phyloP scores from a whole-genome alignment of 2,329 filamentous ascomycete species.

The Neofusicoccum laricinum region DNA sequence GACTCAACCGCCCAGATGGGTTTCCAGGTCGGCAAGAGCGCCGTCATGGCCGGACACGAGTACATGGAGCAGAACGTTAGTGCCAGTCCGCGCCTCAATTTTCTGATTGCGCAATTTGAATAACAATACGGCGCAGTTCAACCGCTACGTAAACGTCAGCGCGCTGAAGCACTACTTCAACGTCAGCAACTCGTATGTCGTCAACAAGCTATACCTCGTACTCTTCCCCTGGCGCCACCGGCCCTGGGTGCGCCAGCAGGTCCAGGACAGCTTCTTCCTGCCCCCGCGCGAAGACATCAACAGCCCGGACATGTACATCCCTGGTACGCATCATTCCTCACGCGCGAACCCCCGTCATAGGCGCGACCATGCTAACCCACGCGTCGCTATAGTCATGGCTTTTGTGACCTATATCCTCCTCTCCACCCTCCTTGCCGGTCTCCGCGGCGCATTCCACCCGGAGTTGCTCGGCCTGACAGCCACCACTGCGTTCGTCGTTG shows the following conservation, averaged over 20 bases:
- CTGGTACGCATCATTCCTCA: conserved; percentile 35
- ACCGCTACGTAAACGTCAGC: conserved; percentile 84
- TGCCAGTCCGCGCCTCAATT: conserved; percentile 10
- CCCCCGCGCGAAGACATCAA: conserved; percentile 95
- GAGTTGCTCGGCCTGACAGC: conserved; percentile 90
- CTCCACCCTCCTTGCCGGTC: conserved; percentile 82
- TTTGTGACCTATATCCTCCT: conserved; percentile 96
- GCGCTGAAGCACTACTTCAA: conserved; percentile 99
- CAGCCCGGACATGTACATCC: conserved; percentile 99
- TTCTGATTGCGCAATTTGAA: background rate
- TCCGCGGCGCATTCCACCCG: conserved; percentile 88
- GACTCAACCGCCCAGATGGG: conserved; percentile 94
- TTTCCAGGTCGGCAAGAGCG: conserved; percentile 88
- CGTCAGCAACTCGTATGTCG: conserved; percentile 94
- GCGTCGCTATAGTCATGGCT: conserved; percentile 67
- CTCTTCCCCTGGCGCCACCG: conserved; percentile 97
- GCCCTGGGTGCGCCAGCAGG: conserved; percentile 85
- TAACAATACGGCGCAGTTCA: conserved; percentile 51
- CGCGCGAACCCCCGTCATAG: background rate
- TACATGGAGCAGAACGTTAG: conserved; percentile 93
- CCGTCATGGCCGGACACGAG: conserved; percentile 86
- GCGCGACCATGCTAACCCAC: background rate
- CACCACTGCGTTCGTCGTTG: conserved; percentile 75
- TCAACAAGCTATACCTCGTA: conserved; percentile 88
- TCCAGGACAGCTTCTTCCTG: conserved; percentile 76